Conservation (phyloP, 2,329 filamentous ascomycete species). For the Elsinoe necatrix region DNA sequence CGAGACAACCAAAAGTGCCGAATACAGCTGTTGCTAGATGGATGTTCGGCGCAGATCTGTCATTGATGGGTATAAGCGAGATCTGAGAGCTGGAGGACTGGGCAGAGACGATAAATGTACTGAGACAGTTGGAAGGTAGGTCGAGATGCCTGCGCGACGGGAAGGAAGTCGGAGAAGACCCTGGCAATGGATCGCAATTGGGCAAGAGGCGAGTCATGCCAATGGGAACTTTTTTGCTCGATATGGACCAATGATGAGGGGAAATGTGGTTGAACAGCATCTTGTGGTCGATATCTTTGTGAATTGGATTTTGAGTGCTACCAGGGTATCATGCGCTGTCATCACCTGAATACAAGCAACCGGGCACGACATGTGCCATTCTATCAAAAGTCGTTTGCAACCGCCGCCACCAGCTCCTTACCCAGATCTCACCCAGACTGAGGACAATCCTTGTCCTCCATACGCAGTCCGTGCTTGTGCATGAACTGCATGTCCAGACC, state of each 20-base stretch:
- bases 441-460: background rate
- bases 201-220: slow-evolving; percentile 6
- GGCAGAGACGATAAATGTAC: background rate
- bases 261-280: background rate
- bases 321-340: slow-evolving; percentile 1
- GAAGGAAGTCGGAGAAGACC: slow-evolving; percentile 13
- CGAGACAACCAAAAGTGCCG: slow-evolving; percentile 2
- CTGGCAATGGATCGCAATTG: slow-evolving; percentile 3
- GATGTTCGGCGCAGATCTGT: background rate
- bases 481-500: background rate
- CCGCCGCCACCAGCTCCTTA: background rate
- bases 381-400: background rate
- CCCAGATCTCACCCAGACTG: background rate
- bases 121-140: slow-evolving; percentile 13
- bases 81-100: background rate
- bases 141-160: slow-evolving; percentile 11
- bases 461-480: background rate
- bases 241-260: background rate
- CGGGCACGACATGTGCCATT: background rate
- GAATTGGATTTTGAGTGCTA: background rate
- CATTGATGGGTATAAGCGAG: slow-evolving; percentile 3
- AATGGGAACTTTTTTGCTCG: background rate
- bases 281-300: background rate
- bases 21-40: background rate
- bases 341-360: background rate